phyloP scores from a whole-genome alignment of 2,329 filamentous ascomycete genomes.

The Ophiostoma perfectum region DNA sequence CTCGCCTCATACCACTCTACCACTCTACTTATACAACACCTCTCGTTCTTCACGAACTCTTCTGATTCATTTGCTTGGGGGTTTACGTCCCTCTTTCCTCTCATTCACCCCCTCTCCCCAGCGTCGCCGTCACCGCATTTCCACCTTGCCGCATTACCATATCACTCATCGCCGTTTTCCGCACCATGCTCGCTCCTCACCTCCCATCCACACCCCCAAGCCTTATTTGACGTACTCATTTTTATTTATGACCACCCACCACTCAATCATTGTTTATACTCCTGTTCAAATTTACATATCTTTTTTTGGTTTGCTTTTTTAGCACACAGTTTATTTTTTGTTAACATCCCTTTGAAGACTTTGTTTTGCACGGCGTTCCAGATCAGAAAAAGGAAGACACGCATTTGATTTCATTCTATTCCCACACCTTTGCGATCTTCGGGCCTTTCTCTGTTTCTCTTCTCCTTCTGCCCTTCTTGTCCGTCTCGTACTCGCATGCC shows the following conservation, averaged over 20 bases:
- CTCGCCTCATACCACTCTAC: not conserved
- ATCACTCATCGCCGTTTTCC: not conserved
- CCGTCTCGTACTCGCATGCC: not conserved
- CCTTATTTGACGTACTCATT: conserved; percentile 18
- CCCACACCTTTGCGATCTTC: not conserved
- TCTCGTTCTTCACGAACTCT: not conserved
- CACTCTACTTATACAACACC: not conserved
- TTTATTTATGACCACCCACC: conserved; percentile 22
- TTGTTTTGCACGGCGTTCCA: no score
- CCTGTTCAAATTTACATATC: conserved; percentile 13
- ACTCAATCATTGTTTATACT: conserved; percentile 22
- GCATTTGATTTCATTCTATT: not conserved
- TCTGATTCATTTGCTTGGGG: conserved; percentile 8
- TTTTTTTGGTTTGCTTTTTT: conserved; percentile 4
- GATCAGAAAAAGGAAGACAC: not conserved
- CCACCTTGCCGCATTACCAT: not conserved
- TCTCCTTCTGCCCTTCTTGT: not conserved
- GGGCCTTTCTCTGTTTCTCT: not conserved
- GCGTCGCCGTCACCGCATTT: not conserved
- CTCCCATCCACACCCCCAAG: not conserved
- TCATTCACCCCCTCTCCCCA: not conserved
- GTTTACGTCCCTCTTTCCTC: not conserved
- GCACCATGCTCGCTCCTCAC: not conserved
- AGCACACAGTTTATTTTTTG: not conserved
- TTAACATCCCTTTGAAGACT: no score